A percentile compares a stretch with the other conserved stretches of the same genome.
Evolutionary conservation across 2,329 filamentous ascomycete genomes (phyloP).

Genomic region (Aspergillus pseudonomiae): DNA sequence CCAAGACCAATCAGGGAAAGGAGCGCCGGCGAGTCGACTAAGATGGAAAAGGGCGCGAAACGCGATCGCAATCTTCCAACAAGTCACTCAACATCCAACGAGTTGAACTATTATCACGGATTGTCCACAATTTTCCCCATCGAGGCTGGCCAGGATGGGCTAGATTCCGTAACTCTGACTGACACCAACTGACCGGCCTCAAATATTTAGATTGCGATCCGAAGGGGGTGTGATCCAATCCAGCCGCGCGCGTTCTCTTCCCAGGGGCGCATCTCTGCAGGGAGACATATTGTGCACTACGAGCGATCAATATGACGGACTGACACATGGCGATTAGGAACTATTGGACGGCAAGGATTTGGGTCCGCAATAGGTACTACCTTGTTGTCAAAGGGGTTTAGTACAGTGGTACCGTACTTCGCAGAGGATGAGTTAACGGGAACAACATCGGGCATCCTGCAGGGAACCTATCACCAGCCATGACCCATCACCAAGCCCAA

Average conservation of each 20-base stretch:
- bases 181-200: background rate
- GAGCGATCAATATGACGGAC: background rate
- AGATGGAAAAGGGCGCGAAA: constrained; percentile 32
- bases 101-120: background rate
- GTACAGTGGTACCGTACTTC: background rate
- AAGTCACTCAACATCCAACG: background rate
- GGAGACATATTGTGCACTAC: background rate
- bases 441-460: background rate
- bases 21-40: constrained; percentile 28
- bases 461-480: background rate
- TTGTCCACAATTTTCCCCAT: background rate
- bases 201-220: background rate
- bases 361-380: constrained; percentile 1
- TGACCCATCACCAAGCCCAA: background rate
- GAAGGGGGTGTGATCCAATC: background rate
- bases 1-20: constrained; percentile 24
- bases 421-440: background rate
- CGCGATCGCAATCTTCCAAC: constrained; percentile 31
- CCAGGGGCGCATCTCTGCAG: background rate
- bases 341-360: background rate
- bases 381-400: background rate
- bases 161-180: background rate
- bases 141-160: background rate
- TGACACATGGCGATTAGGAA: background rate
- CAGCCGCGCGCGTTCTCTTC: background rate